Conservation (phyloP, 768 basidiomycete genomes). For the Clitopilus passeckerianus region DNA sequence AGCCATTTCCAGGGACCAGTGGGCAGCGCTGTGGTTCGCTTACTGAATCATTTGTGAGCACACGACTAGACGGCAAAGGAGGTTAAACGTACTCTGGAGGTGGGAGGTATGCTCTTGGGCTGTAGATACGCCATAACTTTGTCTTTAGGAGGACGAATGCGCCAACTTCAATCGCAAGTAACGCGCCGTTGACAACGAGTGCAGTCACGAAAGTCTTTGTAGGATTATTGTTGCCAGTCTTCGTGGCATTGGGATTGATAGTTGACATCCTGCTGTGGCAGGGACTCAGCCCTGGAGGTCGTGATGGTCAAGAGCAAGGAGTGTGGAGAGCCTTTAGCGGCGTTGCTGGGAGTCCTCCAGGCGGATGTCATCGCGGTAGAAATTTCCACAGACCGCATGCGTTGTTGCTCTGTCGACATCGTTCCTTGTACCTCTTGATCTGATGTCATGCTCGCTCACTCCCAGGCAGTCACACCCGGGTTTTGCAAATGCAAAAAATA, state of each 20-base stretch:
- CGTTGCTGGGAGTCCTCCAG: neutral
- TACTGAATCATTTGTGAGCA: conserved; percentile 19
- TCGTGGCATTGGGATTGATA: conserved; percentile 20
- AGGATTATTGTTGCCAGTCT: conserved; percentile 24
- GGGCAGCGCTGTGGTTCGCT: conserved; percentile 41
- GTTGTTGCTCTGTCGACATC: neutral
- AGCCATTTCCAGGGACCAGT: conserved; percentile 46
- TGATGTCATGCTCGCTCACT: neutral
- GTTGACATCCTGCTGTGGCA: conserved; percentile 16
- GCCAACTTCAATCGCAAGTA: conserved; percentile 41
- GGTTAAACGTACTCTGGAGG: conserved; percentile 40
- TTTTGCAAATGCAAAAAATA: neutral
- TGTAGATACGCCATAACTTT: conserved; percentile 54
- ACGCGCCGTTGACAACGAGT: conserved; percentile 48
- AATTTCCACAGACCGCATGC: neutral
- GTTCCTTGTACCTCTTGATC: neutral
- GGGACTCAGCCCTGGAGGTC: neutral
- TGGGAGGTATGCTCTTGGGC: conserved; percentile 58
- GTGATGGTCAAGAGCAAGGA: neutral
- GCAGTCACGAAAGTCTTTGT: conserved; percentile 56
- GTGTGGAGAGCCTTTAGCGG: neutral
- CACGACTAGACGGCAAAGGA: neutral
- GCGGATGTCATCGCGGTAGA: neutral
- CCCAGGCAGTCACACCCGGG: neutral
- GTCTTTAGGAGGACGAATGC: conserved; percentile 55